Percentiles rank a stretch among this genome's conserved stretches.
Evolutionary conservation across 192 early-diverging fungal genomes (phyloP).

Genomic region (Obelidium mucronatum): DNA sequence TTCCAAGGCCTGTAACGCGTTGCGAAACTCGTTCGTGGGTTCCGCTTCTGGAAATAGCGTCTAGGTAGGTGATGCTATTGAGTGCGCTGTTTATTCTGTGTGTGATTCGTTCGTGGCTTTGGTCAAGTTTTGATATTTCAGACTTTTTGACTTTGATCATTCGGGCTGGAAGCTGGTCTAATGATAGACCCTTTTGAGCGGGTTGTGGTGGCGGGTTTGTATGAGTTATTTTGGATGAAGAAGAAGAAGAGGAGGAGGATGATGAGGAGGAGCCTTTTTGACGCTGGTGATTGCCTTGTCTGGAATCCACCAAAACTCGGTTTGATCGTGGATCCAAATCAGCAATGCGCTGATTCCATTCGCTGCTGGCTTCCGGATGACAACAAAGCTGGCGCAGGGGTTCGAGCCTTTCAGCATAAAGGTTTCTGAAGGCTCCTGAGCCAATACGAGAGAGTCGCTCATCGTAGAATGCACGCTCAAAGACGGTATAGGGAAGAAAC

Average conservation of each 20-base stretch:
- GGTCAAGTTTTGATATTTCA: neutral
- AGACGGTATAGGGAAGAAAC: conserved; percentile 27
- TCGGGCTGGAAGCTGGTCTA: conserved; percentile 24
- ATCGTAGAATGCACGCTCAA: conserved; percentile 32
- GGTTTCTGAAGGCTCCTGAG: neutral
- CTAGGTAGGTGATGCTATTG: neutral
- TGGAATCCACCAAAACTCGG: neutral
- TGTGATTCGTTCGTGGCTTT: neutral
- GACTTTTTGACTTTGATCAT: conserved; percentile 31
- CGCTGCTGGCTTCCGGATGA: conserved; percentile 26
- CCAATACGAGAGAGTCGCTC: conserved; percentile 8
- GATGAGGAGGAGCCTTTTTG: neutral
- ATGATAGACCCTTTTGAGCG: neutral
- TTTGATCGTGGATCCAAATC: conserved; percentile 22
- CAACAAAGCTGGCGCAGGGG: conserved; percentile 26
- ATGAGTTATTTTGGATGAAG: no score
- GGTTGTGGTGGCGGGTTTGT: neutral
- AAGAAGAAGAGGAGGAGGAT: no score
- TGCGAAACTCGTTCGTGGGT: neutral
- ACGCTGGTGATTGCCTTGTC: neutral
- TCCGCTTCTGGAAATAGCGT: neutral
- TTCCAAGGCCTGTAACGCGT: neutral
- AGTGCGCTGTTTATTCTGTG: conserved; percentile 1
- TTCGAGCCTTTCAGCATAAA: conserved; percentile 8
- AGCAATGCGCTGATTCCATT: conserved; percentile 19